Evolutionary conservation across 495 filamentous ascomycete genomes (phyloP).

Genomic region (Patellaria atrata): DNA sequence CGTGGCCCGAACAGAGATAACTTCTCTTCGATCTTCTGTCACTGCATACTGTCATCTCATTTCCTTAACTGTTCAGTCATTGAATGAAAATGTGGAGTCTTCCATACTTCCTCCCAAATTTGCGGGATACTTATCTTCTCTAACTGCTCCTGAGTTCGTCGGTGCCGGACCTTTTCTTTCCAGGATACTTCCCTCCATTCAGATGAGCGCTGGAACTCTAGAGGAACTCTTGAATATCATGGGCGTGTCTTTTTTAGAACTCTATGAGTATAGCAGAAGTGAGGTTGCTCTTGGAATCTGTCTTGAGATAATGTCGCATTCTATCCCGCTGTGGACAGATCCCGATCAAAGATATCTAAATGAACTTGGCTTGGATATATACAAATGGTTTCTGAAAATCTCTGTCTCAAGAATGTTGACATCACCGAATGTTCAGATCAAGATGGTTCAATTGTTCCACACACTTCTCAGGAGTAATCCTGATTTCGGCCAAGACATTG

Average conservation of each 20-base stretch:
- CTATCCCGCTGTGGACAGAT: constrained; percentile 49
- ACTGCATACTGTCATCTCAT: constrained; percentile 14
- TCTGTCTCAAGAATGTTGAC: constrained; percentile 47
- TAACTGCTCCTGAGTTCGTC: constrained; percentile 42
- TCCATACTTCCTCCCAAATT: constrained; percentile 23
- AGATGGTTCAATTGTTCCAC: constrained; percentile 51
- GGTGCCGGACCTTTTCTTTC: constrained; percentile 37
- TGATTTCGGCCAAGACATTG: constrained; percentile 40
- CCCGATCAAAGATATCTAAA: constrained; percentile 31
- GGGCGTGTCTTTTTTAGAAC: constrained; percentile 44
- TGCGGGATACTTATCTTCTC: constrained; percentile 32
- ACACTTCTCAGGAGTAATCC: constrained; percentile 48
- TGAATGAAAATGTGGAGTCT: constrained; percentile 1
- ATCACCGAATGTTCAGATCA: constrained; percentile 48
- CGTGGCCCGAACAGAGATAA: constrained; percentile 30
- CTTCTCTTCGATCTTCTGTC: constrained; percentile 32
- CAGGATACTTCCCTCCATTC: no score
- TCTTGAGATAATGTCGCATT: constrained; percentile 52
- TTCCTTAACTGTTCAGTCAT: constrained; percentile 2
- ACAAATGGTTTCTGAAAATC: constrained; percentile 58
- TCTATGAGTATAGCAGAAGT: constrained; percentile 53
- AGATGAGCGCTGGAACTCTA: no score
- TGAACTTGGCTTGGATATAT: constrained; percentile 46
- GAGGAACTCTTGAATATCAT: constrained; percentile 34
- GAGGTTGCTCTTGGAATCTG: constrained; percentile 60